These are phyloP conservation scores for Tylopilus rubrobrunneus DNA, from an alignment of 768 basidiomycete genomes.

Conservation along the genomic window DNA sequence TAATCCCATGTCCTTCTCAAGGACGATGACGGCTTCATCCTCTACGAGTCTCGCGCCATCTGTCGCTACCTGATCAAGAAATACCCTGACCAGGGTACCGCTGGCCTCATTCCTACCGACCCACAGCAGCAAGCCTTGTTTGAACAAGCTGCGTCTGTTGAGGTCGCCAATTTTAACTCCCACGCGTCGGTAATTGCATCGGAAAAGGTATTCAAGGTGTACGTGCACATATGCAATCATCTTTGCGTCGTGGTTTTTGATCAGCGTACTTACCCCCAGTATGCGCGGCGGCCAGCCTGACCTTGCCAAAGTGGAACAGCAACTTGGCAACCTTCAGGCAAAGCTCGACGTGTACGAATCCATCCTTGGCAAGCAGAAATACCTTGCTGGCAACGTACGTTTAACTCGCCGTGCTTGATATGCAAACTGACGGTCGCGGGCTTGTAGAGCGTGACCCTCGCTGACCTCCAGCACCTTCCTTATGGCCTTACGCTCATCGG, in stretches of 20 bases:
- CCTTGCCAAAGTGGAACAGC: constrained; percentile 13
- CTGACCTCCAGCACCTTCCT: constrained; percentile 57
- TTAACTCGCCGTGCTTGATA: not conserved
- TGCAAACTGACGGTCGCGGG: not conserved
- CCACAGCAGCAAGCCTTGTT: constrained; percentile 30
- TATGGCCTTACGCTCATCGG: constrained; percentile 32
- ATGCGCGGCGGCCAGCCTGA: constrained; percentile 20
- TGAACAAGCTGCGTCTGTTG: constrained; percentile 40
- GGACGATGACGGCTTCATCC: constrained; percentile 59
- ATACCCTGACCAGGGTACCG: constrained; percentile 49
- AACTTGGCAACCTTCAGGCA: constrained; percentile 19
- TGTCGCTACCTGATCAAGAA: constrained; percentile 54
- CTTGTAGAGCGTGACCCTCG: constrained; percentile 43
- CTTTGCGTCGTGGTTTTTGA: not conserved
- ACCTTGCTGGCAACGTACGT: constrained; percentile 54
- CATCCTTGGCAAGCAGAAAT: constrained; percentile 52
- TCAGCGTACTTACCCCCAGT: not conserved
- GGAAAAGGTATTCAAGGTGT: constrained; percentile 56
- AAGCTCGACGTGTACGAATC: constrained; percentile 52
- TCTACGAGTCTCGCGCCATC: constrained; percentile 65
- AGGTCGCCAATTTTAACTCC: constrained; percentile 48
- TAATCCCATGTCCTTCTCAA: constrained; percentile 8
- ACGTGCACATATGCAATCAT: constrained; percentile 11
- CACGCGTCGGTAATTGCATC: constrained; percentile 35
- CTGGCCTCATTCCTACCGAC: constrained; percentile 45